These are phyloP conservation scores for Zasmidium angulare DNA, from an alignment of 2,329 filamentous ascomycete species.

Conservation along the genomic window DNA sequence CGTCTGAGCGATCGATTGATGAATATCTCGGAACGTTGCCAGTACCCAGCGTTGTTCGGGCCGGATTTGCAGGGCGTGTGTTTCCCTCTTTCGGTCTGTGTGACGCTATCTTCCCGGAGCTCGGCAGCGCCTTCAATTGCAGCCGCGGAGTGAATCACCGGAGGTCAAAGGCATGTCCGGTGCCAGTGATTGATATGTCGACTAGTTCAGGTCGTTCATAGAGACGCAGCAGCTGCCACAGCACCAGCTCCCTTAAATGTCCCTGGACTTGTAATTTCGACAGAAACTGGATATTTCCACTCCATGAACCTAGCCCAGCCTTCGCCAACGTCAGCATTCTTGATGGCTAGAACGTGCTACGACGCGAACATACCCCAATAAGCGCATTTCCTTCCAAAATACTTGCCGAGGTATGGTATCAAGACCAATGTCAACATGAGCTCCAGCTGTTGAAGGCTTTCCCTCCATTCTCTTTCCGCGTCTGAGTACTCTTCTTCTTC, in stretches of 20 bases:
- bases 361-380: constrained; percentile 78
- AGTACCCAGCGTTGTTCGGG: too few relatives aligned
- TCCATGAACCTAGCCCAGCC: constrained; percentile 94
- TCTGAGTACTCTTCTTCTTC: constrained; percentile 62
- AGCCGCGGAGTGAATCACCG: too few relatives aligned
- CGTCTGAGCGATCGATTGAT: not conserved
- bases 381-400: constrained; percentile 88
- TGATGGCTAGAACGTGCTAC: not conserved
- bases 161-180: too few relatives aligned
- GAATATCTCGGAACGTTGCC: not conserved
- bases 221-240: constrained; percentile 47
- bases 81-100: too few relatives aligned
- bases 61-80: too few relatives aligned
- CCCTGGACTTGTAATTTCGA: constrained; percentile 53
- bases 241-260: constrained; percentile 49
- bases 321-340: constrained; percentile 42
- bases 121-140: too few relatives aligned
- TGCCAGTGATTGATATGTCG: not conserved
- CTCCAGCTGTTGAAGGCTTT: constrained; percentile 90
- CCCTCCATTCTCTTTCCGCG: constrained; percentile 92
- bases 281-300: constrained; percentile 84
- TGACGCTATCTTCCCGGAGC: too few relatives aligned
- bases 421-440: constrained; percentile 90
- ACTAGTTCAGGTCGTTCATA: constrained; percentile 20
- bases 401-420: constrained; percentile 92